Conservation (phyloP, 345 rosid genomes). For the Acer campestre region DNA sequence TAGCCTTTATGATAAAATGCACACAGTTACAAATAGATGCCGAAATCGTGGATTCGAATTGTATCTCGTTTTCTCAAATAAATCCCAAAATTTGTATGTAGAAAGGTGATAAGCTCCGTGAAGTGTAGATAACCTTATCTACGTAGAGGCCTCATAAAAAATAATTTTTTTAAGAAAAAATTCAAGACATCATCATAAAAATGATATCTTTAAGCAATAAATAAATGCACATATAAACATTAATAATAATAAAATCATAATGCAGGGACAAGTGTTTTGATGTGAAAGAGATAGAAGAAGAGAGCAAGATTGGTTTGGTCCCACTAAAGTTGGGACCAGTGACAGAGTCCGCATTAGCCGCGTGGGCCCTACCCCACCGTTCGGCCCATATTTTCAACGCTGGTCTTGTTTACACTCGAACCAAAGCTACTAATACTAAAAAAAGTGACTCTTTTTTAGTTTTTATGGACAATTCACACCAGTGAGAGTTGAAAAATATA, state of each 20-base stretch:
- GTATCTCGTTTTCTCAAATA: too few relatives aligned
- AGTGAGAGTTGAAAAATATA: slow-evolving; percentile 13
- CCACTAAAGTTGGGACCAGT: slow-evolving; percentile 8
- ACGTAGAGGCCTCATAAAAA: not conserved
- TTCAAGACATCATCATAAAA: too few relatives aligned
- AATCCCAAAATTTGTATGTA: too few relatives aligned
- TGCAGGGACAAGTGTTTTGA: not conserved
- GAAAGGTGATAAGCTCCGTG: too few relatives aligned
- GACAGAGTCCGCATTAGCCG: slow-evolving; percentile 7
- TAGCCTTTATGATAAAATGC: too few relatives aligned
- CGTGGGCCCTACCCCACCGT: slow-evolving; percentile 28
- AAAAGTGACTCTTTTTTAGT: not conserved
- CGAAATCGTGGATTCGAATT: too few relatives aligned
- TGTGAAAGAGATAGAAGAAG: not conserved
- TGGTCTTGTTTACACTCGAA: slow-evolving; percentile 12
- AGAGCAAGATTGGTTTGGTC: slow-evolving; percentile 3
- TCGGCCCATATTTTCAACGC: slow-evolving; percentile 12
- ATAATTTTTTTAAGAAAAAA: not conserved
- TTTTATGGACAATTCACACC: not conserved
- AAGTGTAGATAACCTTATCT: slow-evolving; percentile 26
- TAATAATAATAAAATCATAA: not conserved
- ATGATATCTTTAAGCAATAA: not conserved
- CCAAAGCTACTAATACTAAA: not conserved
- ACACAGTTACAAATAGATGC: too few relatives aligned
- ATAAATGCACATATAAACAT: not conserved